These are phyloP conservation scores for Panicum virgatum DNA, from an alignment of 202 grass and related monocot genomes.

Conservation along the genomic window DNA sequence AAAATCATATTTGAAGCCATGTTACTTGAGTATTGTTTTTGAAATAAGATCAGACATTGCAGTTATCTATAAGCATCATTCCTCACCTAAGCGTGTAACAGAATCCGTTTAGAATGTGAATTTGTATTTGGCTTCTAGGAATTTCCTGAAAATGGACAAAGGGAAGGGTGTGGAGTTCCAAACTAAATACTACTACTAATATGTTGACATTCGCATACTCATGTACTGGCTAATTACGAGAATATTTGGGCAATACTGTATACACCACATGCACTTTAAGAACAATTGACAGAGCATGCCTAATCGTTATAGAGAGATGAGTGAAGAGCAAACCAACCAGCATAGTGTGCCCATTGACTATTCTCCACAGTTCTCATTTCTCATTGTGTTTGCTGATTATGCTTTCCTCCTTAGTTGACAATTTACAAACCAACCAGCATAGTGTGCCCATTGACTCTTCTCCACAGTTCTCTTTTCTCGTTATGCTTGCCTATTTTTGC, in stretches of 20 bases:
- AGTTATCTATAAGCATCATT: conserved; percentile 3
- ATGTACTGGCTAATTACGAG: background rate
- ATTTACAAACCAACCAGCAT: background rate
- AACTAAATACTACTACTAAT: background rate
- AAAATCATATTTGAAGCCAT: background rate
- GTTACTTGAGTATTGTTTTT: background rate
- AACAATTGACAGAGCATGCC: background rate
- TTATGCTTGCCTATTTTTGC: background rate
- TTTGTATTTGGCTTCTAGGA: background rate
- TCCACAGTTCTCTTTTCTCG: background rate
- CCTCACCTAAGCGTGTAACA: background rate
- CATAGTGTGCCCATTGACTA: background rate
- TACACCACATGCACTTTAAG: background rate
- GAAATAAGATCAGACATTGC: background rate
- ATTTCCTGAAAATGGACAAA: background rate
- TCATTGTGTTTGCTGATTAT: background rate
- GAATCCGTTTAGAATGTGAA: background rate
- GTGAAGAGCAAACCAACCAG: conserved; percentile 12
- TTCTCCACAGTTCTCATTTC: background rate
- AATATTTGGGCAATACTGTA: background rate
- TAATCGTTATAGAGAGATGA: conserved; percentile 7
- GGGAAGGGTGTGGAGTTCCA: background rate
- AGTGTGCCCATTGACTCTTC: background rate
- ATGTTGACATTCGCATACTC: background rate
- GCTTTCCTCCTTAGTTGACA: background rate